Evolutionary conservation across 2,329 filamentous ascomycete genomes (phyloP), one percentile per base, ranked within the genome.

Genomic region (Dactylellina parvicollis): DNA sequence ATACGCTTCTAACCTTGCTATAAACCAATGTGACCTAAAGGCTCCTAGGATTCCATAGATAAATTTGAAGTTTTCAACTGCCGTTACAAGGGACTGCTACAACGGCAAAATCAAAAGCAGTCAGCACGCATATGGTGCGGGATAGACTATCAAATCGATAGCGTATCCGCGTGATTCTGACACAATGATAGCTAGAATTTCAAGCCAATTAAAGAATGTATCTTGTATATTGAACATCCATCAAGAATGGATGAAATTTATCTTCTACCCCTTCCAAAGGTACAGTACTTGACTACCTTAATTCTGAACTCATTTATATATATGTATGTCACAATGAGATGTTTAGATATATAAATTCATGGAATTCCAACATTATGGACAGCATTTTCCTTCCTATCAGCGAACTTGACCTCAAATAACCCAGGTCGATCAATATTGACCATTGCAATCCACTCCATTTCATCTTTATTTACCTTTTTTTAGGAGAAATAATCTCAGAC

Each of bases 41-140:
- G 4, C 10, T 14, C 34, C 34, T 9, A 28, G 26, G 20, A 14
- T 26, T 42, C 2, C 14, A 5, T 12, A 24, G 3, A 65, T 18
- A 38, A 36, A 16, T 24, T 26, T 34, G 22, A 44, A 24, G 32
- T 20, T 16, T 26, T 28, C 20, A 67, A 67, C 62, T 67, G 62
- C 62, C 62, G 62, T 59, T 57, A 42, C 52, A 52, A 67, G 62
- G 62, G 34, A 52, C 14, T 59, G 24, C 16, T n/a, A 52, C 24
- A 59, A 26, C 22, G 62, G 62, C 24, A 67, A n/a, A 67, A 67
- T 67, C n/a, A 26, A 30, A 12, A 52, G 18, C 54, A 22, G 44
- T 67, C 34, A 67, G 62, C 62, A 49, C 34, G 62, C 62, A 67
- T 67, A 67, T 67, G 32, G n/a, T n/a, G 24, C 22, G 42, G 40